Evolutionary conservation across 2,329 filamentous ascomycete genomes (phyloP).

Genomic region (Alternaria longipes): DNA sequence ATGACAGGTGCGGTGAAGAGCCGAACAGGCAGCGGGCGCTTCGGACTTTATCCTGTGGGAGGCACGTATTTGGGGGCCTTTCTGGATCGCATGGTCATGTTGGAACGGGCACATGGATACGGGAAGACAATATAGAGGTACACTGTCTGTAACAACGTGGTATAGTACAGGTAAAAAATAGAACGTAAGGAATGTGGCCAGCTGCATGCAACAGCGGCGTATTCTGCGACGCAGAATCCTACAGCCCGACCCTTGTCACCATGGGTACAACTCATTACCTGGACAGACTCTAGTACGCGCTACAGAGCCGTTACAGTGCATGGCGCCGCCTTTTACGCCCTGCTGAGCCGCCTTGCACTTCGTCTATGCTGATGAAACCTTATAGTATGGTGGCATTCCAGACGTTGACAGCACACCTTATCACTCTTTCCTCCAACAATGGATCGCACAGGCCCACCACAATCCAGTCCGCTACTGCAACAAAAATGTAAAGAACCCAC

Average conservation of each 20-base stretch:
- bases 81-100: not conserved
- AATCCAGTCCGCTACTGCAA: constrained; percentile 4
- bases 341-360: constrained; percentile 1
- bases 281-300: too few species aligned
- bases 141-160: too few species aligned
- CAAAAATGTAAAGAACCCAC: not conserved
- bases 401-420: not conserved
- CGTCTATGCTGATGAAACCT: not conserved
- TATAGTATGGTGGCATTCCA: not conserved
- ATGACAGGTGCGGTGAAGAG: not conserved
- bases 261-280: too few species aligned
- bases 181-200: too few species aligned
- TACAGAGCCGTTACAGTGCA: not conserved
- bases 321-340: constrained; percentile 3
- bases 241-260: too few species aligned
- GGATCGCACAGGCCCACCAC: not conserved
- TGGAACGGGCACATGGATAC: too few species aligned
- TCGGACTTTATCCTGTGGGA: not conserved
- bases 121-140: too few species aligned
- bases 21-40: not conserved
- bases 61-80: not conserved
- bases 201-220: too few species aligned
- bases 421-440: not conserved
- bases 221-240: too few species aligned
- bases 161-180: too few species aligned